These are phyloP conservation scores for Fusarium tuaranense DNA, from an alignment of 2,329 filamentous ascomycete genomes.

Conservation along the genomic window DNA sequence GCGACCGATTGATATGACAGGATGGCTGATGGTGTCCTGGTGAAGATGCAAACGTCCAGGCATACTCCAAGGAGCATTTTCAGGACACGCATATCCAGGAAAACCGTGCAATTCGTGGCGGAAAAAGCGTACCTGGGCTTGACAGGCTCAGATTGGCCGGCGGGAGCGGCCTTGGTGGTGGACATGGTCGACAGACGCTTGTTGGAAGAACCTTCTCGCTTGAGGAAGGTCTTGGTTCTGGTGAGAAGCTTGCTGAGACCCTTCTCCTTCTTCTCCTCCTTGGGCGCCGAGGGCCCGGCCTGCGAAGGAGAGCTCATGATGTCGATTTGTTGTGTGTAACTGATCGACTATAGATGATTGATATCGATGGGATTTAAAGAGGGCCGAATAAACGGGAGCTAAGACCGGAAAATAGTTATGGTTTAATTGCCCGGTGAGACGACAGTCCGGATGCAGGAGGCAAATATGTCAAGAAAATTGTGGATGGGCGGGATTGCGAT, in stretches of 20 bases:
- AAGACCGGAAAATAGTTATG: background rate
- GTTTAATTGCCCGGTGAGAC: background rate
- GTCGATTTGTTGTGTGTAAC: constrained; percentile 10
- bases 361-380: background rate
- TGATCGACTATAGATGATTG: background rate
- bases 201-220: constrained; percentile 49
- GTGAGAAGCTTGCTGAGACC: constrained; percentile 61
- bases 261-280: constrained; percentile 57
- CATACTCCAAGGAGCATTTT: background rate
- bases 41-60: background rate
- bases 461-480: constrained; percentile 5
- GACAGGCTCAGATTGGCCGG: constrained; percentile 36
- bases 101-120: background rate
- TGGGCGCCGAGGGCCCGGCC: constrained; percentile 49
- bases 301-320: constrained; percentile 59
- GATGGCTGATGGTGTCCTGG: background rate
- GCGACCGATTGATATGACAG: background rate
- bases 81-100: background rate
- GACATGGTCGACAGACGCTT: constrained; percentile 44
- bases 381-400: background rate
- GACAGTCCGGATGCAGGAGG: constrained; percentile 12
- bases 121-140: constrained; percentile 43
- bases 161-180: constrained; percentile 30
- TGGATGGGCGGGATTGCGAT: constrained; percentile 4
- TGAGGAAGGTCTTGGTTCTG: constrained; percentile 63